Evolutionary conservation across 108 stramenopile species (phyloP), one percentile per base, ranked within the genome.

Genomic region (Discostella pseudostelligera): DNA sequence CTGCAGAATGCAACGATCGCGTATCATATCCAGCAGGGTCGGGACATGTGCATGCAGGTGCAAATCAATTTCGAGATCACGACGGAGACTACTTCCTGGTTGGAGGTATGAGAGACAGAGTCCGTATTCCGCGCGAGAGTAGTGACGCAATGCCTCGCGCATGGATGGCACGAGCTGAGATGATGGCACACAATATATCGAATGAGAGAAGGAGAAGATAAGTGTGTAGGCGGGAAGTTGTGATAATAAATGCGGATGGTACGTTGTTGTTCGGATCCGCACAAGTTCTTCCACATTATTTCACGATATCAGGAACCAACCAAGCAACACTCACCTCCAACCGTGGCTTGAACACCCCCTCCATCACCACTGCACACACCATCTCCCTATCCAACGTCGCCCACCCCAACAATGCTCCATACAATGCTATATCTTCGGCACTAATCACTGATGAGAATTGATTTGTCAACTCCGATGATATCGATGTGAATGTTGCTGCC

Each of bases 381-480:
- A 17, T 62, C 49, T 55, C 46, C 46, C 83, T 65, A 63, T 81
- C 69, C 10, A 73, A 49, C 0, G 78, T 57, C 0, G 84, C 84
- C 68, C 90, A 55, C 12, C 78, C 70, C 59, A 87, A 72, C 2
- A 94, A 45, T 45, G 70, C 72, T 9, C 87, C 89, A 60, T 87
- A 94, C 57, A 81, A 26, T 20, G 89, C 88, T 16, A 90, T 46
- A 65, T 94, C 92, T 44, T 89, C 87, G 5, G 89, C 78, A 62
- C 80, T 70, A 0, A 84, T 40, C 5, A 76, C 76, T 20, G 50
- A 25, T 11, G 14, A 24, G 40, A 70, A 81, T 46, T 77, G 50
- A 56, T 70, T 56, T 13, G 76, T 71, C 54, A 71, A 51, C n/a
- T 77, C 72, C 37, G 67, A n/a, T 14, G 72, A 78, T 1, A 68